Evolutionary conservation across 2,329 filamentous ascomycete genomes (phyloP), one percentile per base, ranked within the genome.

Genomic region (Fusarium neocosmosporiellum): DNA sequence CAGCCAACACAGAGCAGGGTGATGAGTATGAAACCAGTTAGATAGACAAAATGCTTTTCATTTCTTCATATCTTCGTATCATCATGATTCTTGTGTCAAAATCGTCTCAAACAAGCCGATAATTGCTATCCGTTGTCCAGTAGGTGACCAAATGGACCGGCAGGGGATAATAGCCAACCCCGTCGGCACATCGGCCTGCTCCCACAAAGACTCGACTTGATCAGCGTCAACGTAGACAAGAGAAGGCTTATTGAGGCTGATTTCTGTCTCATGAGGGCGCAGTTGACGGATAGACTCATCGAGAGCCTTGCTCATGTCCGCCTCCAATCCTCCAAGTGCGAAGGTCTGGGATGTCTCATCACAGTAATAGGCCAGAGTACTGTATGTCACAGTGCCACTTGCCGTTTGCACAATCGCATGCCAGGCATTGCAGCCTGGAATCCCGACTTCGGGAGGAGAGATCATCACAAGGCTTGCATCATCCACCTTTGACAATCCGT

Each of bases 401-500:
- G 65, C 37, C 0, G 71, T 67, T 13, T 71, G 75, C 27, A 80
- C 75, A 46, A 81, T 36, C 11, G 75, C 68, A 59, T 81, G 78
- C 79, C 79, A 81, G 24, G 71, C 73, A 20, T 66, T 75, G 79
- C 81, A 83, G 7, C 72, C 74, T 2, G 63, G 62, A 4, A 34
- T 31, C 16, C 63, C 67, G 10, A 72, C 59, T 37, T 78, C 68
- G 11, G 65, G 55, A 24, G 71, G 63, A 27, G 63, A 65, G 13
- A 74, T 46, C 53, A 80, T 70, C 66, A 80, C 78, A 34, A 77
- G 76, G 6, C 73, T 77, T 16, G 75, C 65, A 55, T 80, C 76
- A 6, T 73, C 67, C 5, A 84, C 68, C 27, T 72, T 65, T 11
- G 80, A 80, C 8, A 93, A 81, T 0, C 94, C 93, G 4, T 89